Evolutionary conservation across 768 basidiomycete genomes (phyloP).

Genomic region (Russula brevipes): DNA sequence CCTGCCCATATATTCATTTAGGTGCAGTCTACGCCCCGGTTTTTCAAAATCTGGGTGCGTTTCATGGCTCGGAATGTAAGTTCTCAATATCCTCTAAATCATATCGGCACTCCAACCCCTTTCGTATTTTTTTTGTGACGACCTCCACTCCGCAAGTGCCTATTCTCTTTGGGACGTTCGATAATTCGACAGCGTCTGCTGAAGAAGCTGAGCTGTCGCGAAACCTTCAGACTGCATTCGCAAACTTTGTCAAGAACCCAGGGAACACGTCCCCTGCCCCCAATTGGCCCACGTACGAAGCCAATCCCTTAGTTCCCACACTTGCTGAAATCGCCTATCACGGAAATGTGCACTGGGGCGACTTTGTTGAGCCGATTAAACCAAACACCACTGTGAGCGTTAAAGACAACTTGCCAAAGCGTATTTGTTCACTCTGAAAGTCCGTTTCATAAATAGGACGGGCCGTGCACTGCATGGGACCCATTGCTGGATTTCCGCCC

Average conservation of each 20-base stretch:
- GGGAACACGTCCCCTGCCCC: neutral
- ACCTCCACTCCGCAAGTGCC: neutral
- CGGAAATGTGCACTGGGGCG: neutral
- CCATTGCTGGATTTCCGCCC: neutral
- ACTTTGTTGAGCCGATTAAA: neutral
- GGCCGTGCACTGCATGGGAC: neutral
- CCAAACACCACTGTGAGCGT: neutral
- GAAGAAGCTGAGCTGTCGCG: slow-evolving; percentile 26
- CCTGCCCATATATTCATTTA: neutral
- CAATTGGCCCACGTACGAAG: neutral
- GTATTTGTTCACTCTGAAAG: neutral
- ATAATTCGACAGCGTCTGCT: slow-evolving; percentile 21
- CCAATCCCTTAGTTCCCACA: neutral
- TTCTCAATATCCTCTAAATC: neutral
- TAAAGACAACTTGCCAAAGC: too few relatives aligned
- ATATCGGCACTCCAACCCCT: neutral
- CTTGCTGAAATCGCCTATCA: neutral
- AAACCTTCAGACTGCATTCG: slow-evolving; percentile 20
- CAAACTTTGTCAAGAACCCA: slow-evolving; percentile 9
- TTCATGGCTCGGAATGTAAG: slow-evolving; percentile 4
- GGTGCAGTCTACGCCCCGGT: slow-evolving; percentile 4
- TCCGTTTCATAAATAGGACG: neutral
- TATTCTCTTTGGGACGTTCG: neutral
- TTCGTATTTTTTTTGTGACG: neutral
- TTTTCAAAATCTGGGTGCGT: neutral